phyloP scores from a whole-genome alignment of 176 grass and related monocot species.

The Musa schizocarpa region DNA sequence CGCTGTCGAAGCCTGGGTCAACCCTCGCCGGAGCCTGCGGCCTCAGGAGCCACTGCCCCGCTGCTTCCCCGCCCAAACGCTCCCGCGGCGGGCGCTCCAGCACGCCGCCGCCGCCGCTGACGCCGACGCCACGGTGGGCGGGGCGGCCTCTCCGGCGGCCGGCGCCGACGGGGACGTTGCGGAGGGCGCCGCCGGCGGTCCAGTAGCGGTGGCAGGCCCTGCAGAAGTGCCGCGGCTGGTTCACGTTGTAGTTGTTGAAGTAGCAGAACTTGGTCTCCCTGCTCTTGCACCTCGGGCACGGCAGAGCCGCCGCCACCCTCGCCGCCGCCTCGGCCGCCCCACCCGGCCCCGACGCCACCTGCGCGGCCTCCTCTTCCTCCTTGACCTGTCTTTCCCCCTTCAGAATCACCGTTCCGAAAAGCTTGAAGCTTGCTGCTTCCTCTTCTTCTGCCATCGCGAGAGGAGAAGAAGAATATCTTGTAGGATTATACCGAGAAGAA shows the following conservation, averaged over 20 bases:
- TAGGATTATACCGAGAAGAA: not conserved
- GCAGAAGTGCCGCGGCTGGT: slow-evolving; percentile 97
- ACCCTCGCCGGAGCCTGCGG: not conserved
- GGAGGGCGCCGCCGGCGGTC: slow-evolving; percentile 93
- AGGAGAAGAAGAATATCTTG: not conserved
- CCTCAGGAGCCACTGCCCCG: slow-evolving; percentile 16
- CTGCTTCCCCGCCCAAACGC: not conserved
- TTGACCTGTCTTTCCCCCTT: slow-evolving; percentile 13
- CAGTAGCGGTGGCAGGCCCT: slow-evolving; percentile 80
- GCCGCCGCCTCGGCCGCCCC: slow-evolving; percentile 13
- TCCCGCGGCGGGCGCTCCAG: slow-evolving; percentile 13
- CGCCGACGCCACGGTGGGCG: not conserved
- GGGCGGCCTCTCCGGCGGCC: slow-evolving; percentile 48
- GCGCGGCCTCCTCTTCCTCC: not conserved
- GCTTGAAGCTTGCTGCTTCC: slow-evolving; percentile 53
- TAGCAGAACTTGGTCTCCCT: slow-evolving; percentile 99
- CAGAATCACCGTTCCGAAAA: slow-evolving; percentile 84
- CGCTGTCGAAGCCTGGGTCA: not conserved
- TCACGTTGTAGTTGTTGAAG: slow-evolving; percentile 99
- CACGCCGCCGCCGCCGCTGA: slow-evolving; percentile 18
- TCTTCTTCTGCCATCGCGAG: slow-evolving; percentile 16
- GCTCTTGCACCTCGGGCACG: slow-evolving; percentile 83
- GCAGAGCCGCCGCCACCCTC: slow-evolving; percentile 29
- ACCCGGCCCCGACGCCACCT: not conserved
- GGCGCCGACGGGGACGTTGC: slow-evolving; percentile 54